Evolutionary conservation across 2,329 filamentous ascomycete genomes (phyloP), one percentile per base, ranked within the genome.

Genomic region (Cytospora chrysosperma): DNA sequence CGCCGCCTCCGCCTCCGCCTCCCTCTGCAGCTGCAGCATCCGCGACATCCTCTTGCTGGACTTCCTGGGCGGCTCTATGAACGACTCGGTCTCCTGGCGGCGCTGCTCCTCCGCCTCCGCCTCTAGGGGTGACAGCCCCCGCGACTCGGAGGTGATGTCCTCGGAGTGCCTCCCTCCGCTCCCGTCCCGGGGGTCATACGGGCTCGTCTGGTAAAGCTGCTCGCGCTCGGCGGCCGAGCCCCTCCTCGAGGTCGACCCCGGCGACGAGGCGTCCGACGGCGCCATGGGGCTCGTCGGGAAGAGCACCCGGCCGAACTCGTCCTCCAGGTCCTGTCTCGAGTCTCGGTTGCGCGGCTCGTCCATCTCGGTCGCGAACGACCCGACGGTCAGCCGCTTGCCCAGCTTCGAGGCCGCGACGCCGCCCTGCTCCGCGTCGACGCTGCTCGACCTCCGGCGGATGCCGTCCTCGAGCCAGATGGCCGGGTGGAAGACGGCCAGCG

Each of bases 401-500:
- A 34, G 57, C 57, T 51, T 65, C 30, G 49, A 55, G 10, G 17
- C 37, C 28, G 28, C 28, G 21, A 19, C 10, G 32, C 17, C 34
- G 15, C 34, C 27, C 21, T 57, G 30, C 56, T 57, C 59, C 10
- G n/a, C 19, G 19, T 19, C 40, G 12, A 19, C 27, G 28, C 32
- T 28, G 21, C 30, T 17, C 28, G 12, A 15, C 27, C 43, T 47
- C 50, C 15, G 15, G 26, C 34, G 37, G 19, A 43, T 7, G 43
- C 56, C 62, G 40, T 64, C 65, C 28, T 60, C 26, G 9, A 69
- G 32, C 53, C 69, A 70, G 17, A 70, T 10, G 5, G 70, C 69
- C 0, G 73, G 73, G 59, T 75, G 73, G 32, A 71, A 71, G 4
- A 67, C 67, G 15, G 70, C 68, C 15, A 75, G 62, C 12, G 69